phyloP scores from a whole-genome alignment of 73 alveolate genomes.

The Blepharisma japonicum region DNA sequence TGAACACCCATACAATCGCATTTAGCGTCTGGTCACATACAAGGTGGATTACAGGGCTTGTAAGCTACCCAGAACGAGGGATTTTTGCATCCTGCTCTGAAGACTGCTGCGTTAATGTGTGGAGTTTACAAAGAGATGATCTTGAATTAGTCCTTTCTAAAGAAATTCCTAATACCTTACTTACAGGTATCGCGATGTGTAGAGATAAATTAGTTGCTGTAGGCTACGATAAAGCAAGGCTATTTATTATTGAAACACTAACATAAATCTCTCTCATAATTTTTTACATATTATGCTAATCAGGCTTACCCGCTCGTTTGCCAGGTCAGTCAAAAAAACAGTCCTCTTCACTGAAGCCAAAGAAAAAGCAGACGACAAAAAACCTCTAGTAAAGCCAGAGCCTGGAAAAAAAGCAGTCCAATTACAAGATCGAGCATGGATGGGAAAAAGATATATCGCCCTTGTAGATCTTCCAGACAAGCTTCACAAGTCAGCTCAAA shows the following conservation, averaged over 20 bases:
- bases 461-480: constrained; percentile 54
- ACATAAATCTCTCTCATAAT: no score
- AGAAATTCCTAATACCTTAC: constrained; percentile 12
- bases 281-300: no score
- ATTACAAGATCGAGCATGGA: background rate
- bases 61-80: background rate
- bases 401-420: background rate
- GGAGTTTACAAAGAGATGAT: background rate
- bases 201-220: background rate
- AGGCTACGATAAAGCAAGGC: background rate
- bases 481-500: constrained; percentile 38
- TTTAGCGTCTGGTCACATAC: constrained; percentile 27
- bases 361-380: background rate
- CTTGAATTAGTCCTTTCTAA: constrained; percentile 22
- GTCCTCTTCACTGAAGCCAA: background rate
- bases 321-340: no score
- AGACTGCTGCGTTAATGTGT: constrained; percentile 20
- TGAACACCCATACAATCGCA: background rate
- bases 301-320: no score
- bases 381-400: background rate
- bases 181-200: constrained; percentile 17
- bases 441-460: background rate
- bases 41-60: constrained; percentile 30
- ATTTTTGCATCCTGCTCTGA: constrained; percentile 8
- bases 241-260: background rate